These are phyloP conservation scores for Sarocladium strictum DNA, from an alignment of 2,329 filamentous ascomycete species.

Conservation along the genomic window DNA sequence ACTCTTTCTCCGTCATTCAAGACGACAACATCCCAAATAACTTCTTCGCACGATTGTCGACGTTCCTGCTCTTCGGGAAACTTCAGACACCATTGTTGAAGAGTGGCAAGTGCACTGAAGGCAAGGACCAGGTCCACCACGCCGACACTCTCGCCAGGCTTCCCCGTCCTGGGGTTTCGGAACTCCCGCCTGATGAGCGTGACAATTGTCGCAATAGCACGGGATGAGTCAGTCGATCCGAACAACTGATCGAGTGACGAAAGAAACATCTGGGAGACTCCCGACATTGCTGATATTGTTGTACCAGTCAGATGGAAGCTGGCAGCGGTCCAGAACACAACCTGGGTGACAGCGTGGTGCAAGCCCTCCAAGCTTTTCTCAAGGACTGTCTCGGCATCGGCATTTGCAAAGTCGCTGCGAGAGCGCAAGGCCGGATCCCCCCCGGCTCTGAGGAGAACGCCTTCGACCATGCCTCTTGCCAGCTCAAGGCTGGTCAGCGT, in stretches of 20 bases:
- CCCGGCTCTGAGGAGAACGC: constrained; percentile 46
- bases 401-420: constrained; percentile 38
- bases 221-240: constrained; percentile 62
- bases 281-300: constrained; percentile 47
- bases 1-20: constrained; percentile 52
- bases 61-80: constrained; percentile 43
- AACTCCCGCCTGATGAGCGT: constrained; percentile 59
- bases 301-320: constrained; percentile 54
- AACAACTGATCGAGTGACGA: constrained; percentile 58
- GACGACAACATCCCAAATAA: constrained; percentile 63
- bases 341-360: constrained; percentile 50
- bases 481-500: constrained; percentile 53
- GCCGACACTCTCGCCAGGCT: constrained; percentile 52
- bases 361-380: constrained; percentile 50
- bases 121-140: constrained; percentile 56
- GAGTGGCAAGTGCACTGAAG: constrained; percentile 53
- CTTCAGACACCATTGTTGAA: constrained; percentile 51
- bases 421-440: constrained; percentile 36
- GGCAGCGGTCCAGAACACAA: constrained; percentile 56
- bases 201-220: constrained; percentile 62
- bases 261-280: constrained; percentile 52
- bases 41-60: constrained; percentile 44
- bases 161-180: constrained; percentile 54
- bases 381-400: constrained; percentile 50
- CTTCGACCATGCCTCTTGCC: constrained; percentile 48